Conservation (phyloP, 106 monocot species). For the Gastrodia elata region DNA sequence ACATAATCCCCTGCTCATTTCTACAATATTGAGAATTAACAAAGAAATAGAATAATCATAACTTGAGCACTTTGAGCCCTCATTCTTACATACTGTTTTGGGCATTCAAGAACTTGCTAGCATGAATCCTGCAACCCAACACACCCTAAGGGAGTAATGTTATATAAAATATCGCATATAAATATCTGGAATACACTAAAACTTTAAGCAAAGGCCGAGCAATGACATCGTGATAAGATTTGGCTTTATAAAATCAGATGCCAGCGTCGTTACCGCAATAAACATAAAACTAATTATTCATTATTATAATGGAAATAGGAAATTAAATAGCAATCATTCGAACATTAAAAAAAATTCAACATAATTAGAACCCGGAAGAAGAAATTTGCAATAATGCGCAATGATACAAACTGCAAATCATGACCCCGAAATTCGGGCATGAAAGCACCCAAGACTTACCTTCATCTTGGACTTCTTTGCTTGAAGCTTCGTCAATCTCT, state of each 20-base stretch:
- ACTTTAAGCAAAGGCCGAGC: no score
- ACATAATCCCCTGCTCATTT: no score
- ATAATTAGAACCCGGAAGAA: not conserved
- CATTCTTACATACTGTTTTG: no score
- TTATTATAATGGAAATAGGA: not conserved
- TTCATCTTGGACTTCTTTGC: conserved; percentile 82
- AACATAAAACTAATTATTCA: not conserved
- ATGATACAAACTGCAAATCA: not conserved
- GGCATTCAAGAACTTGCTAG: no score
- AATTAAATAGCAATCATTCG: not conserved
- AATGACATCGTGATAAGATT: no score
- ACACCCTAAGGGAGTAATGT: no score
- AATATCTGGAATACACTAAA: no score
- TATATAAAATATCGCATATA: no score
- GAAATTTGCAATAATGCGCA: not conserved
- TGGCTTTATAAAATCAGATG: not conserved
- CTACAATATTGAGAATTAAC: no score
- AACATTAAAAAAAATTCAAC: not conserved
- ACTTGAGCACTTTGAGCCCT: no score
- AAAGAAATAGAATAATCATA: no score
- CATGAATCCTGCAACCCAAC: no score
- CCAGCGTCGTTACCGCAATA: not conserved
- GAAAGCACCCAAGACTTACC: conserved; percentile 16
- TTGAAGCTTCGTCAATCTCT: conserved; percentile 52
- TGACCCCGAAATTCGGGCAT: not conserved